Percentiles rank a stretch among this genome's conserved stretches.
These are phyloP conservation scores for Phytophthora cactorum DNA, from an alignment of 352 stramenopile genomes.

Conservation along the genomic window DNA sequence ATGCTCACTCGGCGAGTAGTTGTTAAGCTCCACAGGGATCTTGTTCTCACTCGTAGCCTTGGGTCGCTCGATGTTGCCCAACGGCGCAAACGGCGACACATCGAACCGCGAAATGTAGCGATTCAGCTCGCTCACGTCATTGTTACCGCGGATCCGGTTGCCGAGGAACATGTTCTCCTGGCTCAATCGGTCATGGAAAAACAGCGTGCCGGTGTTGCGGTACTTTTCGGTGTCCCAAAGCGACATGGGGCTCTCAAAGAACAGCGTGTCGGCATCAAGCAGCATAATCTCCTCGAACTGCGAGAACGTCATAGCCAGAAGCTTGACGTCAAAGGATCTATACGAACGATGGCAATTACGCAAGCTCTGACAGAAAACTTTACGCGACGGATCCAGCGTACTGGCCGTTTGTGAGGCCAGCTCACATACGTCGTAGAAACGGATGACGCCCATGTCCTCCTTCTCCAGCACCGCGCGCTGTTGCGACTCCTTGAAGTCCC, in stretches of 20 bases:
- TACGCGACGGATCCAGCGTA: conserved; percentile 32
- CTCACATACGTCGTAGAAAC: conserved; percentile 68
- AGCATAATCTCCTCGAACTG: conserved; percentile 79
- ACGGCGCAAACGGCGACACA: conserved; percentile 42
- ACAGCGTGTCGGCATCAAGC: conserved; percentile 68
- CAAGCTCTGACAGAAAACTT: conserved; percentile 60
- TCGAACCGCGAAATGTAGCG: conserved; percentile 66
- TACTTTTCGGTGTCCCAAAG: conserved; percentile 67
- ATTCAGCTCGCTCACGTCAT: conserved; percentile 45
- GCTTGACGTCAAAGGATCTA: conserved; percentile 62
- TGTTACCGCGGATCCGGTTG: conserved; percentile 32
- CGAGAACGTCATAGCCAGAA: conserved; percentile 69
- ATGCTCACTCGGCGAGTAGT: conserved; percentile 65
- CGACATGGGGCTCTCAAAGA: conserved; percentile 62
- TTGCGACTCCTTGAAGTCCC: conserved; percentile 47
- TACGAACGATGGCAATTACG: conserved; percentile 51
- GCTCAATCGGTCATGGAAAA: conserved; percentile 63
- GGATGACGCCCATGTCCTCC: conserved; percentile 47
- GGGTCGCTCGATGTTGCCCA: conserved; percentile 41
- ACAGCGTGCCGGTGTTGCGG: conserved; percentile 54
- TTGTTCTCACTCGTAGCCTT: conserved; percentile 35
- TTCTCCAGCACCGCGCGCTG: conserved; percentile 42
- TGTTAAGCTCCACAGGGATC: conserved; percentile 30
- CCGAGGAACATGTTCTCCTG: conserved; percentile 50
- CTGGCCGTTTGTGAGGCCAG: conserved; percentile 38